Percentiles rank a stretch among this genome's conserved stretches.
These are phyloP conservation scores for Cercospora citrullina DNA, from an alignment of 2,329 filamentous ascomycete genomes.

Conservation along the genomic window DNA sequence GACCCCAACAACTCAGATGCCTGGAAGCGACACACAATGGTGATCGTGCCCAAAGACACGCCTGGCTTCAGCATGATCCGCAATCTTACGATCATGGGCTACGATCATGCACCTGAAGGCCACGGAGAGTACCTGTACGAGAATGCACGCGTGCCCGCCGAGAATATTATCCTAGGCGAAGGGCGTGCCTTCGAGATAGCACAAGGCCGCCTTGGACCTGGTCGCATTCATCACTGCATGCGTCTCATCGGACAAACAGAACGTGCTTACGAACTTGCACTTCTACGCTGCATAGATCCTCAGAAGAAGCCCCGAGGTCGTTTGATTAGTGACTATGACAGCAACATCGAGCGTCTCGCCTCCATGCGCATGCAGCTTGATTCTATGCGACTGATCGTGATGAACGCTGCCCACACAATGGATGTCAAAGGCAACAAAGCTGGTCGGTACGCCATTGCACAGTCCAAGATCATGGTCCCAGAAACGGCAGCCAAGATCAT, in stretches of 20 bases:
- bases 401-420: constrained; percentile 92
- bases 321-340: constrained; percentile 79
- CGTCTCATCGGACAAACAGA: constrained; percentile 85
- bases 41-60: constrained; percentile 81
- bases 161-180: constrained; percentile 85
- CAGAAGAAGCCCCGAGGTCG: constrained; percentile 87
- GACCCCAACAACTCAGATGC: constrained; percentile 71
- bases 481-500: constrained; percentile 79
- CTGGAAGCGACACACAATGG: constrained; percentile 88
- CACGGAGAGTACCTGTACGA: constrained; percentile 88
- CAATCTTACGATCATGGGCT: constrained; percentile 91
- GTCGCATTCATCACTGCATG: constrained; percentile 97
- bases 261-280: constrained; percentile 86
- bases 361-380: constrained; percentile 90
- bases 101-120: constrained; percentile 92
- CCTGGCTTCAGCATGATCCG: constrained; percentile 87
- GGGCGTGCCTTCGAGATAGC: constrained; percentile 98
- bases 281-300: constrained; percentile 88
- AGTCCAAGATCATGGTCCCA: constrained; percentile 89
- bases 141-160: constrained; percentile 79
- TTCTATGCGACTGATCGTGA: constrained; percentile 78
- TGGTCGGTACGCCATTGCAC: constrained; percentile 84
- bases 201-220: constrained; percentile 91
- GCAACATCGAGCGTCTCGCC: constrained; percentile 91
- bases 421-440: constrained; percentile 82